phyloP scores from a whole-genome alignment of 768 basidiomycete species.

The Lentinula raphanica region DNA sequence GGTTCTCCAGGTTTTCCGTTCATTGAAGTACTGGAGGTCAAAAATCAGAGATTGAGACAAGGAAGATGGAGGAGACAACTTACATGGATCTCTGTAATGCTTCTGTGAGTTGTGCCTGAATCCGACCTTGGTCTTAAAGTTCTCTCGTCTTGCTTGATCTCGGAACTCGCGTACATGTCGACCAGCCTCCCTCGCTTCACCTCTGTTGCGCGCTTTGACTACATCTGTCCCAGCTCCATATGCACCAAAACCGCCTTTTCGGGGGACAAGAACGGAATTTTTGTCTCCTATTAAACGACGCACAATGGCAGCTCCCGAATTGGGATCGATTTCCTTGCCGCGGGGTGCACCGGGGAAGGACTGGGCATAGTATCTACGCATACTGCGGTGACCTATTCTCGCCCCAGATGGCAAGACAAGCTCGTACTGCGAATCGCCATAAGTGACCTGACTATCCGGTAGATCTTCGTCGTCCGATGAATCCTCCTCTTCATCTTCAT shows the following conservation, averaged over 20 bases:
- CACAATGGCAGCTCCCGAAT: constrained; percentile 72
- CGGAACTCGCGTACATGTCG: constrained; percentile 80
- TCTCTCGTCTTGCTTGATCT: constrained; percentile 72
- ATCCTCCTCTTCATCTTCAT: constrained; percentile 37
- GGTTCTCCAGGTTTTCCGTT: background rate
- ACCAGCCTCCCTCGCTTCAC: constrained; percentile 90
- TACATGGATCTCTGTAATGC: constrained; percentile 69
- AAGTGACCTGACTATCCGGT: constrained; percentile 54
- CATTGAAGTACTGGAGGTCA: constrained; percentile 27
- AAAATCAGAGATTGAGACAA: constrained; percentile 7
- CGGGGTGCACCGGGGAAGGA: constrained; percentile 49
- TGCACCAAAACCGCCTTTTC: constrained; percentile 82
- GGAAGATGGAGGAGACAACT: background rate
- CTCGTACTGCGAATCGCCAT: constrained; percentile 78
- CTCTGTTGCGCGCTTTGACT: constrained; percentile 87
- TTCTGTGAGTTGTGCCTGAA: constrained; percentile 85
- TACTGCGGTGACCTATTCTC: constrained; percentile 85
- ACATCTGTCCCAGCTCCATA: constrained; percentile 78
- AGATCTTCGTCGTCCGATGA: constrained; percentile 38
- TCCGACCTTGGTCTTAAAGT: constrained; percentile 79
- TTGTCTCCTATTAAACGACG: constrained; percentile 76
- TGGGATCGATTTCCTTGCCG: constrained; percentile 53
- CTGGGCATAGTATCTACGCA: constrained; percentile 84
- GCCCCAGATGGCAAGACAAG: constrained; percentile 91
- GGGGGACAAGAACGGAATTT: constrained; percentile 78